A percentile compares a stretch with the other conserved stretches of the same genome.
These are phyloP conservation scores for Plenodomus tracheiphilus DNA, from an alignment of 2,329 filamentous ascomycete genomes.

Conservation along the genomic window DNA sequence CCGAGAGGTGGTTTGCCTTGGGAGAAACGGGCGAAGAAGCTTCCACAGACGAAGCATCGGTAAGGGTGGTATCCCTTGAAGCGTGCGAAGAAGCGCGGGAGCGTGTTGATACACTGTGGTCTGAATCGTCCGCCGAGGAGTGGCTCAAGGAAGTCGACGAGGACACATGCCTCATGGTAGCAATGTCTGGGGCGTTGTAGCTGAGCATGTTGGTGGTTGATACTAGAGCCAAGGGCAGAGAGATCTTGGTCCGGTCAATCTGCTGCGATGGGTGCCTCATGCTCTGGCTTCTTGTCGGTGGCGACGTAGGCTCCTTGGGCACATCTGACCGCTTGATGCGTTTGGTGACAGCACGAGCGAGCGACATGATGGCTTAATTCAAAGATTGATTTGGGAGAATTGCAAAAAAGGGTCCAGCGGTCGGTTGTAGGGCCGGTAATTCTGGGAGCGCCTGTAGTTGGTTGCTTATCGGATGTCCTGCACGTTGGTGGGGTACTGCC, in stretches of 20 bases:
- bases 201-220: conserved; percentile 96
- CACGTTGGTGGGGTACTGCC: conserved; percentile 40
- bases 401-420: conserved; percentile 28
- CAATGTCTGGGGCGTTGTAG: conserved; percentile 88
- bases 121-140: conserved; percentile 71
- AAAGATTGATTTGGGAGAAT: conserved; percentile 29
- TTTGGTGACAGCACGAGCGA: conserved; percentile 73
- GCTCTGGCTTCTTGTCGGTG: conserved; percentile 47
- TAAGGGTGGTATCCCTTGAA: conserved; percentile 66
- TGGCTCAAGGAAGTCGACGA: conserved; percentile 60
- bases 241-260: conserved; percentile 74
- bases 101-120: conserved; percentile 57
- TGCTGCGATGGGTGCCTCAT: conserved; percentile 51
- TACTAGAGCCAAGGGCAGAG: conserved; percentile 79
- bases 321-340: conserved; percentile 61
- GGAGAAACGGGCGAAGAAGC: conserved; percentile 52
- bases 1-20: conserved; percentile 59
- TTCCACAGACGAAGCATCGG: conserved; percentile 62
- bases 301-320: conserved; percentile 26
- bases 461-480: conserved; percentile 28
- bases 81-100: conserved; percentile 50
- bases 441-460: conserved; percentile 25
- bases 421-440: conserved; percentile 37
- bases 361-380: conserved; percentile 54
- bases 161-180: conserved; percentile 40